A percentile compares a stretch with the other conserved stretches of the same genome.
These are phyloP conservation scores for Tillandsia leiboldiana DNA, from an alignment of 176 grass and related monocot genomes.

Conservation along the genomic window DNA sequence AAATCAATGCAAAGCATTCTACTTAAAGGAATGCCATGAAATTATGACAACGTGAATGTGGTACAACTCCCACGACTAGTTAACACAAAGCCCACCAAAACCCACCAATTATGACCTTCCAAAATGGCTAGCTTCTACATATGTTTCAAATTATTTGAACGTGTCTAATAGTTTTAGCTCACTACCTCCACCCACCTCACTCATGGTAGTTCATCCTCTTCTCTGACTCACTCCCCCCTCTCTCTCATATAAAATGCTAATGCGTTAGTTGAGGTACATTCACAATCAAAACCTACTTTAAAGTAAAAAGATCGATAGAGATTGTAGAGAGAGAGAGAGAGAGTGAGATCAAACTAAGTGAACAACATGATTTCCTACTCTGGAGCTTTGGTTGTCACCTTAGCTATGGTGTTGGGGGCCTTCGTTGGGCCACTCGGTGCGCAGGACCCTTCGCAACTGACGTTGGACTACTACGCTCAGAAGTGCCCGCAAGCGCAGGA, in stretches of 20 bases:
- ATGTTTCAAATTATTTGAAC: neutral
- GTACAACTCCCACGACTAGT: slow-evolving; percentile 54
- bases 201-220: slow-evolving; percentile 72
- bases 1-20: neutral
- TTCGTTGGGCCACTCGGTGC: slow-evolving; percentile 14
- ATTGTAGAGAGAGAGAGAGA: too few relatives aligned
- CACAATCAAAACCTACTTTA: neutral
- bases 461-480: slow-evolving; percentile 72
- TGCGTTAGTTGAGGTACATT: neutral
- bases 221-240: slow-evolving; percentile 35
- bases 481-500: slow-evolving; percentile 56
- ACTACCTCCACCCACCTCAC: slow-evolving; percentile 60
- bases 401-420: slow-evolving; percentile 20
- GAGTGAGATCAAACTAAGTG: neutral
- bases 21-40: slow-evolving; percentile 5
- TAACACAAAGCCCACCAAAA: slow-evolving; percentile 60
- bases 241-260: slow-evolving; percentile 30
- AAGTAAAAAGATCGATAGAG: neutral
- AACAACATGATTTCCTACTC: neutral
- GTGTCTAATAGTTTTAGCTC: slow-evolving; percentile 25
- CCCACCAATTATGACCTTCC: neutral
- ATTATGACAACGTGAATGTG: slow-evolving; percentile 11
- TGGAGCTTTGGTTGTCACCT: slow-evolving; percentile 13
- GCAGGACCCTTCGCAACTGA: slow-evolving; percentile 59
- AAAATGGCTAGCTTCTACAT: neutral